Base-by-base conservation (phyloP, 2,329 filamentous ascomycete genomes). In the Alternaria sp. region DNA sequence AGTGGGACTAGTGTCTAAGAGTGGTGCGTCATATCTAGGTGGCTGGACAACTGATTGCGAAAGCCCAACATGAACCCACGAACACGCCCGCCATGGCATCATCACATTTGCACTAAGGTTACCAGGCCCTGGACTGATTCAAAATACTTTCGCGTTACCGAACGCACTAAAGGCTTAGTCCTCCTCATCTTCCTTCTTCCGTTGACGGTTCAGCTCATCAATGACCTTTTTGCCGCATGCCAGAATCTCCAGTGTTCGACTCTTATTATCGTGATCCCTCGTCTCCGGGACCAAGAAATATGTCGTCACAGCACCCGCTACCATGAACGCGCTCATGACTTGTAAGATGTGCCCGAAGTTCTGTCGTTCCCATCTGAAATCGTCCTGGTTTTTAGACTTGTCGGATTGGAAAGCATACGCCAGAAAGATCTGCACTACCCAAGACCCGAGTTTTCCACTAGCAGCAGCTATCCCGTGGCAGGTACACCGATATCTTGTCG, bases 381-480 rank as follows among this genome's bases (percentile, higher is more conserved):
- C 44, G 32, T 60, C 55, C 12, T 52, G 38, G 22, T 7, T 28
- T 4, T 48, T 18, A 5, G 36, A 49, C 16, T 45, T 60, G 12
- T 68, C 59, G 7, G 44, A 57, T 20, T 74, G 67, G 51, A 77
- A 76, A 0, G 72, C 68, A 40, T 73, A 76, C 1, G 70, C 71
- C 12, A 83, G 70, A 38, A 81, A 76, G 32, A 80, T 68, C 57
- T 82, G 79, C 2, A 80, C 81, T 3, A 82, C 67, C 59, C 82
- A 79, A 0, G 84, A 84, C 18, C 85, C 85, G 0, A 87, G 71
- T 68, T 87, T 87, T 4, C 85, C 85, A 1, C 79, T 71, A 1
- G 80, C 85, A n/a, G 85, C 85, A 28, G 81, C 81, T 60, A 87
- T 81, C 20, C 85, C 85, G 67, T 87, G 83, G 60, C 82, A 84